These are phyloP conservation scores for Pythium volutum DNA, from an alignment of 352 stramenopile species.

Conservation along the genomic window DNA sequence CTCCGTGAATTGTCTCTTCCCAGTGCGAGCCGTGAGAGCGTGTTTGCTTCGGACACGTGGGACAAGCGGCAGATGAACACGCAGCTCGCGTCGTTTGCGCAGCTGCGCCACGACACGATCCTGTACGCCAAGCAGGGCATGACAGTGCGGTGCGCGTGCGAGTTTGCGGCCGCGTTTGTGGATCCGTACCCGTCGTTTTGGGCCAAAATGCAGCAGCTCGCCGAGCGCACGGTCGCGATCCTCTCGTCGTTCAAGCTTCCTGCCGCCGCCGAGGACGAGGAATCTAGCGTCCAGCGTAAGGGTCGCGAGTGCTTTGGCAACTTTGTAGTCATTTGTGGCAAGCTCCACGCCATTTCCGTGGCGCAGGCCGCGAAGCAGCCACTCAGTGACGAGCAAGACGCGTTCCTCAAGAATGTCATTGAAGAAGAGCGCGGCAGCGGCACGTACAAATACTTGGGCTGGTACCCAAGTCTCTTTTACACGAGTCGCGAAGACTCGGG, in stretches of 20 bases:
- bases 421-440: conserved; percentile 20
- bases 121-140: conserved; percentile 30
- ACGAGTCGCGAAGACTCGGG: conserved; percentile 26
- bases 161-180: conserved; percentile 24
- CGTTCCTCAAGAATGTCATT: conserved; percentile 26
- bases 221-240: neutral
- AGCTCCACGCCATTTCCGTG: conserved; percentile 14
- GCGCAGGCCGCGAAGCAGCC: conserved; percentile 5
- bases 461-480: conserved; percentile 39
- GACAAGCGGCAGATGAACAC: conserved; percentile 27
- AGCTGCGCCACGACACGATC: conserved; percentile 30
- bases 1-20: conserved; percentile 18
- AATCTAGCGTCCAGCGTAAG: too few relatives aligned
- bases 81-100: conserved; percentile 24
- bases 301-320: too few relatives aligned
- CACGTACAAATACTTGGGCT: conserved; percentile 21
- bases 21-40: neutral
- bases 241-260: too few relatives aligned
- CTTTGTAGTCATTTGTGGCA: too few relatives aligned
- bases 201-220: conserved; percentile 24
- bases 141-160: conserved; percentile 13
- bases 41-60: conserved; percentile 24
- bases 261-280: too few relatives aligned
- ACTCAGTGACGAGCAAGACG: conserved; percentile 18
- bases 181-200: conserved; percentile 31